These are phyloP conservation scores for Begonia fuchsioides DNA, from an alignment of 306 rosid genomes.

Conservation along the genomic window DNA sequence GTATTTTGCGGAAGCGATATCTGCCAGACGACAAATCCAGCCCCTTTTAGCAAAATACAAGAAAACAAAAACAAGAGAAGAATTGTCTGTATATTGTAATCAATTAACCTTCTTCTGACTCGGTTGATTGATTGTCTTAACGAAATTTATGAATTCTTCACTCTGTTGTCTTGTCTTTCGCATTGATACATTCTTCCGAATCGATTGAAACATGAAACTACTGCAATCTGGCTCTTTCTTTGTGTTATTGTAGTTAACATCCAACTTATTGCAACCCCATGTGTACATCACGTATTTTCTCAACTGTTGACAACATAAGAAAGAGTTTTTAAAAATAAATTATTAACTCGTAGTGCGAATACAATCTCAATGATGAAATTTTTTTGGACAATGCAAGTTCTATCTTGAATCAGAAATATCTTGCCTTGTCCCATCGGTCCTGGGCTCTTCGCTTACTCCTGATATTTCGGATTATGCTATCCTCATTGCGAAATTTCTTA, in stretches of 20 bases:
- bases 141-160: slow-evolving; percentile 26
- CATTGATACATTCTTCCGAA: slow-evolving; percentile 26
- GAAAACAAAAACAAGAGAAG: not conserved
- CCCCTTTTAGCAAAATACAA: not conserved
- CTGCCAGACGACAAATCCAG: slow-evolving; percentile 3
- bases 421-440: slow-evolving; percentile 82
- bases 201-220: slow-evolving; percentile 26
- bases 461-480: slow-evolving; percentile 43
- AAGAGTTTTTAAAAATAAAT: not conserved
- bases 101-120: slow-evolving; percentile 36
- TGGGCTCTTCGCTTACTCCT: slow-evolving; percentile 70
- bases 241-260: slow-evolving; percentile 15
- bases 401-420: slow-evolving; percentile 6
- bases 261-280: slow-evolving; percentile 39
- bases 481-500: slow-evolving; percentile 75
- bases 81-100: not conserved
- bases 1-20: slow-evolving; percentile 10
- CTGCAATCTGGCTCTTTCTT: slow-evolving; percentile 28
- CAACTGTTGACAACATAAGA: slow-evolving; percentile 34
- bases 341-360: too few relatives aligned
- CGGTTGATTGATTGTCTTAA: slow-evolving; percentile 26
- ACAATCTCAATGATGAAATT: too few relatives aligned
- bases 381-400: too few relatives aligned
- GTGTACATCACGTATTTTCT: slow-evolving; percentile 92
- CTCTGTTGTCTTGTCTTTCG: slow-evolving; percentile 31